Evolutionary conservation across 2,329 filamentous ascomycete genomes (phyloP).

Genomic region (Paecilomyces dactylethromorphus): DNA sequence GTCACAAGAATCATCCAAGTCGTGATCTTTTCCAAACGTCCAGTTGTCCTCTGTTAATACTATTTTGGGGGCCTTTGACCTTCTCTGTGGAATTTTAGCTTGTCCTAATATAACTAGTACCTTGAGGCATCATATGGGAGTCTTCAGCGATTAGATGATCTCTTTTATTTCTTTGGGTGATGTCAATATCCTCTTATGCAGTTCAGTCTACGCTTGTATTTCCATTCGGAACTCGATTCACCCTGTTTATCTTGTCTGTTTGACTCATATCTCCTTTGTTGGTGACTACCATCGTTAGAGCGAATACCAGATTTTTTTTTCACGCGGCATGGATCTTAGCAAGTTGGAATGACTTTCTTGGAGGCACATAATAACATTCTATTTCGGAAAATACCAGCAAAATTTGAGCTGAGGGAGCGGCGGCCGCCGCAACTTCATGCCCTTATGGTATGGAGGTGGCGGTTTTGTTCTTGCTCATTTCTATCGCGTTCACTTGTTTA

Average conservation of each 20-base stretch:
- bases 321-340: neutral
- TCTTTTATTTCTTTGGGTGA: neutral
- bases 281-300: neutral
- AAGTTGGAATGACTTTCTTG: neutral
- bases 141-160: neutral
- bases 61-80: neutral
- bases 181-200: neutral
- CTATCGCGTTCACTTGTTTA: neutral
- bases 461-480: neutral
- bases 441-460: neutral
- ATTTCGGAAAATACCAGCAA: neutral
- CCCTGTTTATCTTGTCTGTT: neutral
- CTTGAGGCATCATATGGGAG: neutral
- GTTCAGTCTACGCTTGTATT: neutral
- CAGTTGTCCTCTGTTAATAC: neutral
- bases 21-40: neutral
- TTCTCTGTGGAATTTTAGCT: neutral
- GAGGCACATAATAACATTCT: neutral
- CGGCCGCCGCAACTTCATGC: neutral
- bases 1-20: neutral
- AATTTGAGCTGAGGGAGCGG: neutral
- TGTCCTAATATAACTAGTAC: neutral
- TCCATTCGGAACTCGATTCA: neutral
- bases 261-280: neutral
- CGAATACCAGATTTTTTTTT: neutral